Evolutionary conservation across 257 asterid genomes (phyloP), one percentile per base, ranked within the genome.

Genomic region (Verbena officinalis): DNA sequence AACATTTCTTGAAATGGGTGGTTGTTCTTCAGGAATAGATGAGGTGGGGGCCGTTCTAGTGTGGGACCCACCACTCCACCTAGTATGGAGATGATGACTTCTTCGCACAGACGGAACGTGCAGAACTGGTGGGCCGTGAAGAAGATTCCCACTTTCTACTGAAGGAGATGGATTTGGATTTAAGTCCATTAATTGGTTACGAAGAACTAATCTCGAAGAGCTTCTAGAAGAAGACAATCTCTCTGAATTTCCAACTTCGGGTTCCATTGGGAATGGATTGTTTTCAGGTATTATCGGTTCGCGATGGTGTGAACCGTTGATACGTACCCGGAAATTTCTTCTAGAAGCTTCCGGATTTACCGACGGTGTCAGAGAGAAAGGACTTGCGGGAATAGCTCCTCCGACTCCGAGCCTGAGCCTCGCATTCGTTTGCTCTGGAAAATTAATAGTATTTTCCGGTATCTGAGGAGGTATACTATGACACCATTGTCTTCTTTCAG

Each of bases 341-440:
- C 83, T 79, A 21, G 84, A 73, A 60, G 68, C 74, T 56, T 75
- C 91, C 0, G 84, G 59, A 67, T 55, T 70, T 60, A 74, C 80
- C 7, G 86, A 14, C 21, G 86, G 46, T 64, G 75, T 67, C 55
- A 71, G 43, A 22, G 79, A 38, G 75, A 86, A 74, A 48, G 83
- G 79, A 61, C 52, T 59, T 22, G 83, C 75, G 44, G 83, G 48
- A 48, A 73, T 65, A 9, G 73, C 46, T 14, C 66, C 80, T 36
- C 90, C 86, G 42, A 77, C 83, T n/a, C 90, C 81, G 24, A 84
- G 86, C 67, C 94, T 77, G 46, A 80, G 86, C 70, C 96, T 77
- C 7, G 94, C 78, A 69, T 86, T 82, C 50, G 75, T 75, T 38
- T 45, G 95, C 69, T 68, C 95, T 3, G 73, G 44, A 20, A 71